Evolutionary conservation across 2,329 filamentous ascomycete genomes (phyloP).

Genomic region (Penicillium sumatraense): DNA sequence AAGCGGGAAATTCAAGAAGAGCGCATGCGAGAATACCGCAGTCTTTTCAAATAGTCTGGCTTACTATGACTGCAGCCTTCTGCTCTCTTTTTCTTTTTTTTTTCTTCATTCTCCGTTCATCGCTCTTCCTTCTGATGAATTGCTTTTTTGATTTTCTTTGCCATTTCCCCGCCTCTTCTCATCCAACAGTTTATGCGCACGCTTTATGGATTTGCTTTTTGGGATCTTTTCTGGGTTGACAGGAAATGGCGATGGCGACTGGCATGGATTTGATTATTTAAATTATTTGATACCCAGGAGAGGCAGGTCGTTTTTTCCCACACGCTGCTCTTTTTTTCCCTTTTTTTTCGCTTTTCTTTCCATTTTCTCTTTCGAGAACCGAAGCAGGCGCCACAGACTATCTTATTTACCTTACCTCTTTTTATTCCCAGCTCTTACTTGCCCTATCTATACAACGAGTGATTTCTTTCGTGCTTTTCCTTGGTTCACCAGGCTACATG

Average conservation of each 20-base stretch:
- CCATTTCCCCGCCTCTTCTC: not conserved
- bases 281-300: conserved; percentile 23
- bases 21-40: conserved; percentile 64
- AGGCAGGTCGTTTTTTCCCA: conserved; percentile 4
- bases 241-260: not conserved
- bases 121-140: too few species aligned
- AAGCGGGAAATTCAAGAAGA: conserved; percentile 68
- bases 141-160: not conserved
- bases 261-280: conserved; percentile 10
- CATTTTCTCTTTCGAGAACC: too few species aligned
- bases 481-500: not conserved
- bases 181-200: not conserved
- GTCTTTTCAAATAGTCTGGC: conserved; percentile 56
- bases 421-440: not conserved
- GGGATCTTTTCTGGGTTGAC: conserved; percentile 3
- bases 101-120: not conserved
- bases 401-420: not conserved
- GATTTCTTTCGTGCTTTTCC: not conserved
- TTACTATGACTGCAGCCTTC: not conserved
- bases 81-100: not conserved
- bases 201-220: conserved; percentile 1
- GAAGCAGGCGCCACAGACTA: too few species aligned
- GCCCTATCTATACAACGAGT: not conserved
- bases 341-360: conserved; percentile 8
- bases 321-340: conserved; percentile 11